phyloP scores from a whole-genome alignment of 2,329 filamentous ascomycete genomes.

The Raffaelea albimanens region DNA sequence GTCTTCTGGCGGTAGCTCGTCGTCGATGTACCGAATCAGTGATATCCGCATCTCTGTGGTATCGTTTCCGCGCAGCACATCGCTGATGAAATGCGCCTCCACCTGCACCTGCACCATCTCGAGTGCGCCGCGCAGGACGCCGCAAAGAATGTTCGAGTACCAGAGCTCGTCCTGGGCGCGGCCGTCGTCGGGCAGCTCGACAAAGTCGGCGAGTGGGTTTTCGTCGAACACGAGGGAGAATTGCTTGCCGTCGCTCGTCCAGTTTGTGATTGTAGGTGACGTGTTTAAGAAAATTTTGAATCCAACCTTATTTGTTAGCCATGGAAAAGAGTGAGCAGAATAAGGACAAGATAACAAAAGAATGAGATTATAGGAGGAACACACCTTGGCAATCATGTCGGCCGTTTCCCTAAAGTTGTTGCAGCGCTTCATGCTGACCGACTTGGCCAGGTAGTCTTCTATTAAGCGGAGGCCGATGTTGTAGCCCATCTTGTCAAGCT shows the following conservation, averaged over 20 bases:
- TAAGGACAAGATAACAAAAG: neutral
- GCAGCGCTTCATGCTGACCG: constrained; percentile 79
- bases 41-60: constrained; percentile 95
- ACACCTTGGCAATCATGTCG: constrained; percentile 83
- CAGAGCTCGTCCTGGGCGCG: constrained; percentile 92
- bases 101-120: constrained; percentile 99
- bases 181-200: constrained; percentile 92
- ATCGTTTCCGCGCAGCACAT: constrained; percentile 85
- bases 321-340: neutral
- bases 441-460: constrained; percentile 95
- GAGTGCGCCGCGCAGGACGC: constrained; percentile 78
- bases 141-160: constrained; percentile 97
- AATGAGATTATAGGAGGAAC: neutral
- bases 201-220: constrained; percentile 93
- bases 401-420: constrained; percentile 91
- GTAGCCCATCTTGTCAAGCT: constrained; percentile 98
- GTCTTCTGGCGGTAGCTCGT: constrained; percentile 93
- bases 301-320: constrained; percentile 50
- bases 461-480: constrained; percentile 94
- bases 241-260: constrained; percentile 92
- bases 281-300: constrained; percentile 99
- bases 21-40: constrained; percentile 87
- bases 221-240: constrained; percentile 96
- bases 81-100: constrained; percentile 91
- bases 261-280: constrained; percentile 85